Conservation (phyloP, 2,329 filamentous ascomycete genomes). For the Sporothrix luriei region DNA sequence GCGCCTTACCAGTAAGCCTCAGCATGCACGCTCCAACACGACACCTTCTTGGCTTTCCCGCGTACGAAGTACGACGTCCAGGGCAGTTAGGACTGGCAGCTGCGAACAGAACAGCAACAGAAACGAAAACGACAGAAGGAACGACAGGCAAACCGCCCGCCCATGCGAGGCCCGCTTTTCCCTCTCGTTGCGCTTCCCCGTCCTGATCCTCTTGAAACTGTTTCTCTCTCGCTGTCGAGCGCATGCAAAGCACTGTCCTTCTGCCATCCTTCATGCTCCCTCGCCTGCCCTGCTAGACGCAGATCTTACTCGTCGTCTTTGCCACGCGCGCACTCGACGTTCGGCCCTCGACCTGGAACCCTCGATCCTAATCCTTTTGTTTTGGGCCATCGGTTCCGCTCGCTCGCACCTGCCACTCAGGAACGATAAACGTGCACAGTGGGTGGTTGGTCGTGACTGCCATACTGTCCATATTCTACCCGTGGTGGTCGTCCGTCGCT, state of each 20-base stretch:
- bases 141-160: background rate
- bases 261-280: background rate
- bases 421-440: background rate
- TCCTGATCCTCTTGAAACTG: background rate
- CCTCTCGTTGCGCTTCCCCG: background rate
- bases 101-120: background rate
- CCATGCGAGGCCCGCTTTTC: conserved; percentile 25
- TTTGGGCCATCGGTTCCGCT: background rate
- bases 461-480: background rate
- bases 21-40: conserved; percentile 27
- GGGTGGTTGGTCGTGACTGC: background rate
- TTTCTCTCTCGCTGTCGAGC: background rate
- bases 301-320: conserved; percentile 10
- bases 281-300: conserved; percentile 6
- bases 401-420: conserved; percentile 3
- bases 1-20: conserved; percentile 25
- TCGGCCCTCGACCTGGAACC: conserved; percentile 10
- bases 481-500: conserved; percentile 5
- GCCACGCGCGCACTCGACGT: conserved; percentile 1
- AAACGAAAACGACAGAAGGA: background rate
- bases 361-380: conserved; percentile 15
- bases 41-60: conserved; percentile 24
- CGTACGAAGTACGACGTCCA: background rate
- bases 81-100: background rate
- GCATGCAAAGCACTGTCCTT: background rate